Evolutionary conservation across 352 stramenopile species (phyloP).

Genomic region (Globisporangium radiosum): DNA sequence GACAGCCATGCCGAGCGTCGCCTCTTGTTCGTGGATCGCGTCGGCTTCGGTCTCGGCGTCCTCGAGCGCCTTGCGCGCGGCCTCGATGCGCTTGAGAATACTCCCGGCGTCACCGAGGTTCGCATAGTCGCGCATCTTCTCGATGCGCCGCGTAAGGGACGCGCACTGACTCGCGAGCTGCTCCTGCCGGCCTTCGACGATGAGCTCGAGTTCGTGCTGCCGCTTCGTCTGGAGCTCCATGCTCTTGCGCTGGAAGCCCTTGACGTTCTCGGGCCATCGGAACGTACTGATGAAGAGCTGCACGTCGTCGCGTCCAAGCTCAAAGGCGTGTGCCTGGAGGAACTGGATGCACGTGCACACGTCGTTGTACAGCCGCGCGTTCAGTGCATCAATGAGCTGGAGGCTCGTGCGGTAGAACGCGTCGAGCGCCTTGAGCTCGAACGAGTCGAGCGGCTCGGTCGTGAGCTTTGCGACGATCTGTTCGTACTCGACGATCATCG

Average conservation of each 20-base stretch:
- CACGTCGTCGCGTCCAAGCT: slow-evolving; percentile 85
- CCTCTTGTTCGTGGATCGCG: slow-evolving; percentile 85
- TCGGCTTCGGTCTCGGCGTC: slow-evolving; percentile 80
- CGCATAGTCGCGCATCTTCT: slow-evolving; percentile 88
- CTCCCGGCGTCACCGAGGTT: slow-evolving; percentile 75
- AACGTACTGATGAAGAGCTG: slow-evolving; percentile 89
- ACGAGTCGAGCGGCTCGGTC: slow-evolving; percentile 84
- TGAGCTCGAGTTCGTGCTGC: slow-evolving; percentile 86
- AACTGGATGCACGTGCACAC: slow-evolving; percentile 81
- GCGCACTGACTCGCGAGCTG: slow-evolving; percentile 77
- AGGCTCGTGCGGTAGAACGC: slow-evolving; percentile 80
- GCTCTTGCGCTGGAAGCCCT: slow-evolving; percentile 87
- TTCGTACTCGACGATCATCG: slow-evolving; percentile 84
- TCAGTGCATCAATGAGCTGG: slow-evolving; percentile 61
- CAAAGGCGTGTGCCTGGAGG: slow-evolving; percentile 84
- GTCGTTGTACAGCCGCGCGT: slow-evolving; percentile 69
- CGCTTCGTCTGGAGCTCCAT: slow-evolving; percentile 88
- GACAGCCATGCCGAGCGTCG: slow-evolving; percentile 73
- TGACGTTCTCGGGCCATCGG: slow-evolving; percentile 89
- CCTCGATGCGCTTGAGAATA: slow-evolving; percentile 78
- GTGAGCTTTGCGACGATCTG: slow-evolving; percentile 84
- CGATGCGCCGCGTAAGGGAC: slow-evolving; percentile 76
- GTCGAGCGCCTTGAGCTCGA: slow-evolving; percentile 85
- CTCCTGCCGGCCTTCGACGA: slow-evolving; percentile 86
- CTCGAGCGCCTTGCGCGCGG: slow-evolving; percentile 70